Percentiles rank a stretch among this genome's conserved stretches.
These are phyloP conservation scores for Blastomyces parvus DNA, from an alignment of 2,329 filamentous ascomycete species.

Conservation along the genomic window DNA sequence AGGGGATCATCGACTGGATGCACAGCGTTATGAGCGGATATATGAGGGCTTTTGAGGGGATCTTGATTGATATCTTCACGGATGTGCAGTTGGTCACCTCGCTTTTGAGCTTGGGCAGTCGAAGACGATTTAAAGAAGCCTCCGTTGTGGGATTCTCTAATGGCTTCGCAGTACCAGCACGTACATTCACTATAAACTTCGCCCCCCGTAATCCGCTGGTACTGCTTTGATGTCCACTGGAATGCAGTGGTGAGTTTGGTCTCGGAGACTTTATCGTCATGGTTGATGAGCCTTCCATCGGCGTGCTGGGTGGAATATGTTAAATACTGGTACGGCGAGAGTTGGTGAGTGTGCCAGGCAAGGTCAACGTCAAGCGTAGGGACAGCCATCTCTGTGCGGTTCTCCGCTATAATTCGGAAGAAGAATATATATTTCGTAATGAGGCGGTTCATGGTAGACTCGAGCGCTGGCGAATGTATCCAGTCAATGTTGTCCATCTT, in stretches of 20 bases:
- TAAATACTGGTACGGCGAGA: conserved; percentile 56
- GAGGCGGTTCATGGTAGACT: conserved; percentile 54
- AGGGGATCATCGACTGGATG: conserved; percentile 19
- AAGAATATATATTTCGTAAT: conserved; percentile 46
- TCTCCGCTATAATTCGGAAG: conserved; percentile 32
- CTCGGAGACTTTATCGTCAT: conserved; percentile 76
- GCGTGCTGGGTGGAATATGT: conserved; percentile 43
- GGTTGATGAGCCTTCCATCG: conserved; percentile 55
- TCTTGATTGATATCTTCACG: conserved; percentile 37
- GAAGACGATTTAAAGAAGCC: conserved; percentile 34
- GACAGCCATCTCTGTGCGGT: conserved; percentile 27
- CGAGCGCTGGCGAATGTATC: conserved; percentile 60
- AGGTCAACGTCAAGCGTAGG: conserved; percentile 32
- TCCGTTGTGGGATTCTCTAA: conserved; percentile 47
- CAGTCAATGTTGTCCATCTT: conserved; percentile 70
- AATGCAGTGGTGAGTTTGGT: conserved; percentile 54
- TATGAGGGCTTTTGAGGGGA: conserved; percentile 54
- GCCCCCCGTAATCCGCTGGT: conserved; percentile 53
- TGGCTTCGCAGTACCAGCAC: conserved; percentile 75
- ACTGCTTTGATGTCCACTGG: conserved; percentile 61
- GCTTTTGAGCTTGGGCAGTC: conserved; percentile 44
- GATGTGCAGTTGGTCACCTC: conserved; percentile 40
- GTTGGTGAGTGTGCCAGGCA: conserved; percentile 62
- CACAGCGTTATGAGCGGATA: conserved; percentile 64
- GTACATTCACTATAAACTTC: conserved; percentile 67